phyloP scores from a whole-genome alignment of 805 yeast species.

The Saitoella complicata region DNA sequence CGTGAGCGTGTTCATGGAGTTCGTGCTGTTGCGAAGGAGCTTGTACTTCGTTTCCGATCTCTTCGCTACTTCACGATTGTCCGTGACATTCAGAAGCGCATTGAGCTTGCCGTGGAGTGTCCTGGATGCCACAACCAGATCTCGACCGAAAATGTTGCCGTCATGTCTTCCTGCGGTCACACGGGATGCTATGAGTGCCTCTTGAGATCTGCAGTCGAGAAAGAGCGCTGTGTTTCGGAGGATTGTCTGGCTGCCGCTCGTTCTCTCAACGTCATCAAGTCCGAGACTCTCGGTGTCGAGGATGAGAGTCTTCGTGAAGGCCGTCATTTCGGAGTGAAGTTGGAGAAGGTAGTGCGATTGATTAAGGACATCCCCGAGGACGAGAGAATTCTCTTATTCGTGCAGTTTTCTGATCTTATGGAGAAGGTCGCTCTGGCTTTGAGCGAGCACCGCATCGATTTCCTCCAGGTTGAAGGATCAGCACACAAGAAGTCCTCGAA shows the following conservation, averaged over 20 bases:
- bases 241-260: neutral
- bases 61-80: slow-evolving; percentile 1
- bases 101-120: neutral
- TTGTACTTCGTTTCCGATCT: slow-evolving; percentile 2
- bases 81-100: neutral
- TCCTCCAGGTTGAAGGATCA: slow-evolving; percentile 1
- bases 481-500: neutral
- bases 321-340: slow-evolving; percentile 3
- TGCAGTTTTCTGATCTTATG: slow-evolving; percentile 4
- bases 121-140: neutral
- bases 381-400: slow-evolving; percentile 4
- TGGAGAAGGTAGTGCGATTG: slow-evolving; percentile 1
- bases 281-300: neutral
- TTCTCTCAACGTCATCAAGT: neutral
- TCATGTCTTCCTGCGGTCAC: slow-evolving; percentile 5
- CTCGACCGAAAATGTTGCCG: neutral
- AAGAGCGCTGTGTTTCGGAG: slow-evolving; percentile 1
- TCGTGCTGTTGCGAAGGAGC: slow-evolving; percentile 3
- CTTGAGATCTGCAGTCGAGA: neutral
- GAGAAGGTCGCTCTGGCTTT: slow-evolving; percentile 1
- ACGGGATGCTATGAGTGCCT: slow-evolving; percentile 4
- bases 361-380: slow-evolving; percentile 1
- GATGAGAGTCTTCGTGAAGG: neutral
- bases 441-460: neutral
- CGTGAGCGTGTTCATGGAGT: slow-evolving; percentile 1